Conservation (phyloP, 805 yeast genomes). For the Grigorovia humatica region DNA sequence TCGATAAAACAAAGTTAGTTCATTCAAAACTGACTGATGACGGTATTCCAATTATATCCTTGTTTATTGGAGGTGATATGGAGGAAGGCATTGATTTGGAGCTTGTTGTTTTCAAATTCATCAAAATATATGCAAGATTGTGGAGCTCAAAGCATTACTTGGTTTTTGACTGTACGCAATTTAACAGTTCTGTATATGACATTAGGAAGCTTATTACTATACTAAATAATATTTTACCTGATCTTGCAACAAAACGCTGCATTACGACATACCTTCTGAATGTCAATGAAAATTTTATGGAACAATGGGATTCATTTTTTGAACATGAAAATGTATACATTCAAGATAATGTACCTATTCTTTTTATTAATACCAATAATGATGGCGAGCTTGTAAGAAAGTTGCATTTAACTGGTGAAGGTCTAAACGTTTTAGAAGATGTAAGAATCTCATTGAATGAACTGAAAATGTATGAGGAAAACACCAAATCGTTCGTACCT, state of each 20-base stretch:
- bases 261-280: slow-evolving; percentile 40
- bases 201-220: slow-evolving; percentile 19
- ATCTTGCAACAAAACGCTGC: slow-evolving; percentile 42
- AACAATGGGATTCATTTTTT: slow-evolving; percentile 16
- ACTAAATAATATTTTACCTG: slow-evolving; percentile 40
- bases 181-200: slow-evolving; percentile 24
- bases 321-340: slow-evolving; percentile 19
- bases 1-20: slow-evolving; percentile 33
- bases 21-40: slow-evolving; percentile 60
- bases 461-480: slow-evolving; percentile 41
- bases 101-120: slow-evolving; percentile 44
- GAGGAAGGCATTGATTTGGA: slow-evolving; percentile 34
- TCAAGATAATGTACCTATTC: slow-evolving; percentile 23
- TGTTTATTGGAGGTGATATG: slow-evolving; percentile 36
- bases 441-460: slow-evolving; percentile 43
- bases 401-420: slow-evolving; percentile 35
- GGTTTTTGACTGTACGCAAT: slow-evolving; percentile 63
- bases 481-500: slow-evolving; percentile 42
- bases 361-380: slow-evolving; percentile 39
- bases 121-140: slow-evolving; percentile 56
- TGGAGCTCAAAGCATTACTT: slow-evolving; percentile 60
- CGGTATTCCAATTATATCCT: slow-evolving; percentile 58
- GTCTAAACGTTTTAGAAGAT: slow-evolving; percentile 36
- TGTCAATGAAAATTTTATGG: slow-evolving; percentile 24
- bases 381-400: slow-evolving; percentile 35